Evolutionary conservation across 306 rosid genomes (phyloP), one percentile per base, ranked within the genome.

Genomic region (Canavalia gladiata): DNA sequence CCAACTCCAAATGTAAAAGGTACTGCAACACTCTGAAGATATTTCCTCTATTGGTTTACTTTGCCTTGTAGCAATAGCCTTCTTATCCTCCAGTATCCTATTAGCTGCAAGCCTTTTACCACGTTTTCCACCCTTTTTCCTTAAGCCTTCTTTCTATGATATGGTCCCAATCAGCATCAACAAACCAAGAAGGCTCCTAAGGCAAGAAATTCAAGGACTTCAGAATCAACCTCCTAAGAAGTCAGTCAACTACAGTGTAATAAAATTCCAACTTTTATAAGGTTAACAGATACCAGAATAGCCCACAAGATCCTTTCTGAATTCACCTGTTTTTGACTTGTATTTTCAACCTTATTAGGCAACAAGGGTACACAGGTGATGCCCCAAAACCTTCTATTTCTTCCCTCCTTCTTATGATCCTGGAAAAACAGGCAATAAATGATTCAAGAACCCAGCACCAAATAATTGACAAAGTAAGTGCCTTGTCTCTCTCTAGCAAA

Each of bases 1-100:
- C 91, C 90, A 64, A 87, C 90, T 2, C 91, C 90, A 68, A 87
- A 83, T 85, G 90, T 87, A 83, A 80, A 90, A 70, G 95, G 94
- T 41, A 90, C 91, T 42, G 94, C 87, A 86, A 89, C 87, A 41
- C 89, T 71, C 0, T 18, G 90, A 87, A 86, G 95, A 76, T 76
- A 87, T 73, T 81, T 93, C 90, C 77, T 91, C 90, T 95, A 90
- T 92, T 5, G 57, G 70, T 68, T 76, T 77, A 62, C 83, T 80
- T 83, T 78, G 76, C 88, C 79, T 78, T 73, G 67, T 70, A 83
- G 83, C 85, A 89, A 81, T 52, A 76, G 55, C 75, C 74, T 80
- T 29, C 78, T 81, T 34, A 62, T 50, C 72, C 80, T 78, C 60
- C 71, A 71, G 49, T 76, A 71, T 67, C 64, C 87, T 56, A 54